Evolutionary conservation across 2,329 filamentous ascomycete genomes (phyloP).

Genomic region (Colletotrichum cordylinicola): DNA sequence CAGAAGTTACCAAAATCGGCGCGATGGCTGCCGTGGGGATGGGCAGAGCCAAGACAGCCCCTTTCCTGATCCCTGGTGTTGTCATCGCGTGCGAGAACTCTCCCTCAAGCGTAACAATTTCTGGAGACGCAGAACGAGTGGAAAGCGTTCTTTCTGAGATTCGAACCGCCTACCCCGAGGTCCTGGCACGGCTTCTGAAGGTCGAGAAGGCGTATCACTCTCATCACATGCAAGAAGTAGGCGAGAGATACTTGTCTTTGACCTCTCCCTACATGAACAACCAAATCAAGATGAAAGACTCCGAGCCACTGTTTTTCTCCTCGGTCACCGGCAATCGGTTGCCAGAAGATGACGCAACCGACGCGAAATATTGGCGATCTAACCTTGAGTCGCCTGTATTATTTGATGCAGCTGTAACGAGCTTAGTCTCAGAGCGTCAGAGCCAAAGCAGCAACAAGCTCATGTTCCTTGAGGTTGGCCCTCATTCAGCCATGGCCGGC

Average conservation of each 20-base stretch:
- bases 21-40: neutral
- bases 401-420: neutral
- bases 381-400: conserved; percentile 1
- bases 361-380: neutral
- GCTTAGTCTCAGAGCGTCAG: neutral
- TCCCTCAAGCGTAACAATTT: neutral
- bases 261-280: neutral
- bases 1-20: conserved; percentile 11
- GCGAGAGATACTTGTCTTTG: neutral
- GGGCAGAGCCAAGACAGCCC: neutral
- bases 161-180: conserved; percentile 12
- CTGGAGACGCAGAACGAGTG: neutral
- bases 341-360: conserved; percentile 8
- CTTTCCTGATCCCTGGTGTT: neutral
- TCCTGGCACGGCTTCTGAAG: neutral
- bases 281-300: neutral
- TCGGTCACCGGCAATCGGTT: conserved; percentile 30
- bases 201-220: conserved; percentile 14
- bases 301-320: neutral
- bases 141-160: neutral
- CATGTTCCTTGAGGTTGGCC: neutral
- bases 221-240: conserved; percentile 9
- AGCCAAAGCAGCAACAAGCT: neutral
- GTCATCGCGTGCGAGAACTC: conserved; percentile 11
- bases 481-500: neutral